Evolutionary conservation across 2,329 filamentous ascomycete species (phyloP).

Genomic region (Seiridium unicorne): DNA sequence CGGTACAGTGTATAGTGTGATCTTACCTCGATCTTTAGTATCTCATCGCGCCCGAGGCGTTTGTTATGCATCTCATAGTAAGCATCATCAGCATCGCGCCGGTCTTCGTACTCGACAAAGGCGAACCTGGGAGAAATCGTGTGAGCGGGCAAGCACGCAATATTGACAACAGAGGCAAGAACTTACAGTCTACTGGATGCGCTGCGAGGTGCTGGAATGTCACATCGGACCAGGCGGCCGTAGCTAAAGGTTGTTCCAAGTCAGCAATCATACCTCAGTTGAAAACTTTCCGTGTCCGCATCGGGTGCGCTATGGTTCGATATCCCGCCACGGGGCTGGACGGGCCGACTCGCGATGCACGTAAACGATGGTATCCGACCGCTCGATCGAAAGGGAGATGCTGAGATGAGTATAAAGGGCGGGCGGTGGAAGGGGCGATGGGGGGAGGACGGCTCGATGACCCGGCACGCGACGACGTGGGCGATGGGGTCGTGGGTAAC

Average conservation of each 20-base stretch:
- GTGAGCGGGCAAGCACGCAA: not conserved
- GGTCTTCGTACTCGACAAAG: constrained; percentile 98
- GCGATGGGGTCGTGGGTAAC: constrained; percentile 23
- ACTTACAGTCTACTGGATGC: constrained; percentile 94
- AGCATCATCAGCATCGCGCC: constrained; percentile 95
- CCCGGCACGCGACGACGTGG: constrained; percentile 30
- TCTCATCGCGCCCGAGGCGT: constrained; percentile 90
- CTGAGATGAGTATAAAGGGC: constrained; percentile 29
- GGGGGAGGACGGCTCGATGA: constrained; percentile 38
- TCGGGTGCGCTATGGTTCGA: constrained; percentile 29
- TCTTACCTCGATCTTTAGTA: constrained; percentile 94
- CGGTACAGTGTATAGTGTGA: constrained; percentile 9
- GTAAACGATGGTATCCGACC: constrained; percentile 30
- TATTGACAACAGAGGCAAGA: not conserved
- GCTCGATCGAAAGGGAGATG: constrained; percentile 44
- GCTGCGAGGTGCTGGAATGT: constrained; percentile 94
- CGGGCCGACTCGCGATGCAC: constrained; percentile 35
- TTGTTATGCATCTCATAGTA: constrained; percentile 99
- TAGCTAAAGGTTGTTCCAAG: constrained; percentile 61
- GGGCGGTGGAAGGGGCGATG: constrained; percentile 26
- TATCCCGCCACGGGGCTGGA: constrained; percentile 26
- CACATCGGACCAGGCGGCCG: constrained; percentile 94
- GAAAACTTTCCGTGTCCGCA: constrained; percentile 27
- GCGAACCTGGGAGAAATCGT: constrained; percentile 64
- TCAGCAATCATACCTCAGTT: constrained; percentile 38